Base-by-base conservation (phyloP, 768 basidiomycete genomes). In the Mrakia frigida region DNA sequence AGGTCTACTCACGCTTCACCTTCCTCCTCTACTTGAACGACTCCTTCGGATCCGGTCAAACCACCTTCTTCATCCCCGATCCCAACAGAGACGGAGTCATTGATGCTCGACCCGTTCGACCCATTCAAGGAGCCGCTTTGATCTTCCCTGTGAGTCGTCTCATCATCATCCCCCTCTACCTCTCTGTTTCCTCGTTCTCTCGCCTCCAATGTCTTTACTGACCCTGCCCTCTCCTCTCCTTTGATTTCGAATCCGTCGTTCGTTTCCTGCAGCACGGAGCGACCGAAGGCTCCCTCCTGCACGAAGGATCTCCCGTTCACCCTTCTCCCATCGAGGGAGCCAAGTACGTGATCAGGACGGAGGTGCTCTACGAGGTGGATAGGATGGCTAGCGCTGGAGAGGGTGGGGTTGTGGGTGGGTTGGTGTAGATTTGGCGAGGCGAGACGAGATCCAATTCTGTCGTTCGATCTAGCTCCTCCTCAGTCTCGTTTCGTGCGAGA, bases 51-150 rank as follows among this genome's bases (percentile, higher is more conserved):
- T 80, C 81, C 14, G 88, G 88, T 18, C 84, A 85, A 76, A 88
- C 88, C 7, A 88, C 88, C 3, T 88, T 87, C 82, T 88, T 88
- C 82, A 80, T 88, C 9, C 88, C 87, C 1, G 86, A 86, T 0
- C 78, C 79, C 3, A 79, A 83, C 0, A 80, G 81, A 0, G 83
- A 83, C 18, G 86, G 86, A 23, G 81, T 85, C 13, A 83, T 88
- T 60, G 84, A 87, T 74, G 86, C 88, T 25, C 84, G 85, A 31
- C 85, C 86, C 1, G 86, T 88, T 25, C 83, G 84, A 71, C 88
- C 88, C 0, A 80, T 86, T 21, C 83, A 84, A 3, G 88, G 88
- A 0, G 85, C 86, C 3, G 86, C 87, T 0, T 83, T 86, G 52
- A 85, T 87, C 56, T 88, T 88, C 81, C 87, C 77, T 43, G 86